Conservation (phyloP, 129 eudicot species). For the Calendula officinalis region DNA sequence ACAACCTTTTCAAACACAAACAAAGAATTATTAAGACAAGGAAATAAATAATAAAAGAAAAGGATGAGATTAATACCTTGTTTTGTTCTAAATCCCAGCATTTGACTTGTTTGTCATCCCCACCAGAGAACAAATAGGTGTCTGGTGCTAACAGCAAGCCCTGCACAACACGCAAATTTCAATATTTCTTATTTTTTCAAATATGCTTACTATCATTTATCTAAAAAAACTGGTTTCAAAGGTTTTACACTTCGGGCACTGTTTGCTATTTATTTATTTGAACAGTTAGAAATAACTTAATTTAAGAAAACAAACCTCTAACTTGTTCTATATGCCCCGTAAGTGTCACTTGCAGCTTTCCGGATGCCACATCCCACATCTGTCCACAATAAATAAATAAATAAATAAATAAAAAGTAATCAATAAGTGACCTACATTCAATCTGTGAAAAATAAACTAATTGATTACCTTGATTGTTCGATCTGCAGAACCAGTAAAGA, state of each 20-base stretch:
- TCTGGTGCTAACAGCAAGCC: background rate
- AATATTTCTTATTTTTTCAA: too few species aligned
- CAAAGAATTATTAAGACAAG: too few species aligned
- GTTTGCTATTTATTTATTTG: too few species aligned
- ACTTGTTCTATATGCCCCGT: background rate
- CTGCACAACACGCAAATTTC: background rate
- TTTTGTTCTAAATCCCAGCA: conserved; percentile 2
- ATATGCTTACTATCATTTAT: too few species aligned
- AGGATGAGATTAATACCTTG: background rate
- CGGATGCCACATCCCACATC: conserved; percentile 1
- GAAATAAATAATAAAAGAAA: too few species aligned
- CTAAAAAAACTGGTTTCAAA: too few species aligned
- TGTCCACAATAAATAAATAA: background rate
- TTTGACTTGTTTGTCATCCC: conserved; percentile 1
- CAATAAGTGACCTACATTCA: background rate
- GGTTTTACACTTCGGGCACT: too few species aligned
- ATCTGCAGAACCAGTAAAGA: background rate
- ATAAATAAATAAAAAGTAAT: too few species aligned
- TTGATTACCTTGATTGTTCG: background rate
- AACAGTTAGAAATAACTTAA: too few species aligned
- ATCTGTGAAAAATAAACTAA: background rate
- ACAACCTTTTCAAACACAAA: background rate
- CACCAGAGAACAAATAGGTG: background rate
- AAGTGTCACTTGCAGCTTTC: background rate
- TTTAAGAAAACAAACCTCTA: background rate